Conservation (phyloP, 495 filamentous ascomycete species). For the Talaromyces stipitatus region DNA sequence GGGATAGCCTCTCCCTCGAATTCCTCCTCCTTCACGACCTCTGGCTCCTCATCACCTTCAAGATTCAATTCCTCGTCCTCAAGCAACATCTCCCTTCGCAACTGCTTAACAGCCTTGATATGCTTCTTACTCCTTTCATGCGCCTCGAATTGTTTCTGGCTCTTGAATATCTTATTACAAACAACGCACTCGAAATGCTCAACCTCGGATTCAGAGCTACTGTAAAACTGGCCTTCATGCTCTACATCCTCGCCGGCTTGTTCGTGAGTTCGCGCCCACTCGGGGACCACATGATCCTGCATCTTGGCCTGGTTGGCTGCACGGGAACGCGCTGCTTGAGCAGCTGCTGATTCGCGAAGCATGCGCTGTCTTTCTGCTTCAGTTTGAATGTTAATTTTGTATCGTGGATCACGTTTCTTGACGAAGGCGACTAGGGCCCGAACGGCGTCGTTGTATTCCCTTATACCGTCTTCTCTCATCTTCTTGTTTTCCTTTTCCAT, state of each 20-base stretch:
- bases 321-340: constrained; percentile 76
- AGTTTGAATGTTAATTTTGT: constrained; percentile 56
- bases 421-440: constrained; percentile 78
- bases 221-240: constrained; percentile 44
- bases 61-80: constrained; percentile 49
- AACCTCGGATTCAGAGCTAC: constrained; percentile 46
- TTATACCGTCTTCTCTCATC: constrained; percentile 70
- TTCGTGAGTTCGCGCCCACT: constrained; percentile 62
- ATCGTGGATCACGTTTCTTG: constrained; percentile 88
- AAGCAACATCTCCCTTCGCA: constrained; percentile 74
- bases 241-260: constrained; percentile 35
- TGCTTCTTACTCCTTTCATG: constrained; percentile 98
- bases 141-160: constrained; percentile 82
- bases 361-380: constrained; percentile 74
- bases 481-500: constrained; percentile 96
- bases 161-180: constrained; percentile 90
- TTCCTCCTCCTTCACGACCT: not conserved
- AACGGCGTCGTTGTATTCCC: constrained; percentile 93
- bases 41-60: not conserved
- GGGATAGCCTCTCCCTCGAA: not conserved
- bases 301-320: constrained; percentile 73
- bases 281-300: constrained; percentile 56
- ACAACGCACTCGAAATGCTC: constrained; percentile 80
- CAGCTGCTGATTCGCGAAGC: constrained; percentile 68
- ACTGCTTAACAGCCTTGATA: constrained; percentile 68